Base-by-base conservation (phyloP, 768 basidiomycete species). In the Pulveroboletus sp. region DNA sequence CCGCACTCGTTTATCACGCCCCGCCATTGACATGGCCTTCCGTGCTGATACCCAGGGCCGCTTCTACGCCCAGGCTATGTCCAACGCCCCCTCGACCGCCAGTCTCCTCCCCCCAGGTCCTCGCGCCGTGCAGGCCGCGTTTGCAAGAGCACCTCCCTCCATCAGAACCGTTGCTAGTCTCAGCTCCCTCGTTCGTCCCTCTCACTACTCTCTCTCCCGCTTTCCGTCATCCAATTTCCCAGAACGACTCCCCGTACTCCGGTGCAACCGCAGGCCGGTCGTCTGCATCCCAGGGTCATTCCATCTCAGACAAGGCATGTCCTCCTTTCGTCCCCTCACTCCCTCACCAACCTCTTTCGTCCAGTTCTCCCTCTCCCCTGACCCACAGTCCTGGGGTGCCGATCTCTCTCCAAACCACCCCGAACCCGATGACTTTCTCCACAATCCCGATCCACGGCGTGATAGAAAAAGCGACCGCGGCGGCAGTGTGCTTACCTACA, bases 351-450 rank as follows among this genome's bases (percentile, higher is more conserved):
- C 14, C 29, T 17, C 27, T 14, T 2, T 38, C 17, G 19, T 29
- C 43, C 30, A 89, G 86, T 89, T 80, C 61, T 86, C 85, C 14
- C 77, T 89, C 19, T 81, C 85, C 6, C 79, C 86, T 1, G 86
- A 89, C 66, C 87, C 87, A 4, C 68, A 75, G 13, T 78, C 75
- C 0, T 89, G 87, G 87, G 85, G 85, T 2, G 78, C 84, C 29
- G 78, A 85, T 55, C 68, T 86, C 50, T 80, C 79, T 7, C 76
- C 76, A 32, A 74, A 74, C 52, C 70, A 76, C 45, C 63, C 73
- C 5, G 85, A 88, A 63, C 70, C 78, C 14, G 85, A 88, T 52
- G 85, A 88, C 64, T 76, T 76, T 47, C 75, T 88, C n/a, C 85
- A 88, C 62, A 84, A 85, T 56, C 83, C 85, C 3, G 83, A 86